Conservation (phyloP, 2,329 filamentous ascomycete species). For the Pseudopyricularia javanii region DNA sequence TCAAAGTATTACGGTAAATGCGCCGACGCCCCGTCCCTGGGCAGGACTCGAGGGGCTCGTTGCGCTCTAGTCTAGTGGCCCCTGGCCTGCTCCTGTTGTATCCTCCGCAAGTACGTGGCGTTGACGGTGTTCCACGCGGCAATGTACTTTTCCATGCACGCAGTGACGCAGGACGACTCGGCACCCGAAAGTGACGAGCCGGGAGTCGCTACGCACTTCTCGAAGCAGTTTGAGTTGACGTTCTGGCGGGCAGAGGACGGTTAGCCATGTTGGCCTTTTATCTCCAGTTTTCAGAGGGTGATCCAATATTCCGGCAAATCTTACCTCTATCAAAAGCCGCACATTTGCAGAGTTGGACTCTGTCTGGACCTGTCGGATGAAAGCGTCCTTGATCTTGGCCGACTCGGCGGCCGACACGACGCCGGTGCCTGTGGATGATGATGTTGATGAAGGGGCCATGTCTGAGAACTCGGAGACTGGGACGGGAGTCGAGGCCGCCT, state of each 20-base stretch:
- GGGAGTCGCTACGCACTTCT: conserved; percentile 62
- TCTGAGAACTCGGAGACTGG: conserved; percentile 2
- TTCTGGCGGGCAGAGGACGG: conserved; percentile 34
- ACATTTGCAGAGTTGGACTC: conserved; percentile 59
- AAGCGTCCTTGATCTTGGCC: conserved; percentile 43
- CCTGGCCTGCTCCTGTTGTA: conserved; percentile 43
- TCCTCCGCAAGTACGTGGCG: conserved; percentile 50
- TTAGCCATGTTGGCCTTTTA: neutral
- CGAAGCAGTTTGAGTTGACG: conserved; percentile 73
- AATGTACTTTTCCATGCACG: conserved; percentile 82
- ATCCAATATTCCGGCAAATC: conserved; percentile 10
- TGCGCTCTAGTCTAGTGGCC: conserved; percentile 2
- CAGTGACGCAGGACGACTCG: conserved; percentile 60
- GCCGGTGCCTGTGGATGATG: neutral
- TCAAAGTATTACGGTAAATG: neutral
- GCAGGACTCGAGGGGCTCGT: neutral
- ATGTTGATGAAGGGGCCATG: neutral
- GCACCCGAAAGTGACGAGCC: conserved; percentile 51
- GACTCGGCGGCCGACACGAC: conserved; percentile 24
- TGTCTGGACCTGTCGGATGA: conserved; percentile 52
- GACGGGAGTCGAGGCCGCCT: conserved; percentile 3
- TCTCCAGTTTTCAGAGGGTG: neutral
- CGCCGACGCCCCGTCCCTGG: neutral
- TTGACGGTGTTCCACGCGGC: conserved; percentile 66
- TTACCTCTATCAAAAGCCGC: conserved; percentile 56